phyloP scores from a whole-genome alignment of 1,284 basidiomycete species.

The Peniophora sp. region DNA sequence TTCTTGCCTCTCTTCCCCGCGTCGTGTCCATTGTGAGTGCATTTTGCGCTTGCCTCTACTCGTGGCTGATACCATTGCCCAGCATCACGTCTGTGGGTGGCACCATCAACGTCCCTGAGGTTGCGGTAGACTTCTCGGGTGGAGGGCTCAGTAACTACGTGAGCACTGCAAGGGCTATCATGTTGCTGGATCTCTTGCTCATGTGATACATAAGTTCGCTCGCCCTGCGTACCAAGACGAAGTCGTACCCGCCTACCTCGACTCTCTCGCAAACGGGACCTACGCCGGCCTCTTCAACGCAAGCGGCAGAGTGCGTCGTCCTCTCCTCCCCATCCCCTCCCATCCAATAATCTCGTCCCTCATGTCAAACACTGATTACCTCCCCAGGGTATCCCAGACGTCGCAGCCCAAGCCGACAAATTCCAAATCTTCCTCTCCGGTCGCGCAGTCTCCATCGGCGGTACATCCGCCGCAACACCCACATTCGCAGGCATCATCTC shows the following conservation, averaged over 20 bases:
- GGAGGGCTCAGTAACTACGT: constrained; percentile 64
- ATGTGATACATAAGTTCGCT: constrained; percentile 29
- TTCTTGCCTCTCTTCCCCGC: constrained; percentile 62
- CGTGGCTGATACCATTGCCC: background rate
- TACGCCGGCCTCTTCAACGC: constrained; percentile 55
- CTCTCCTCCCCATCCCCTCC: constrained; percentile 1
- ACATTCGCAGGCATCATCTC: constrained; percentile 47
- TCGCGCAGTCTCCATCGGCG: constrained; percentile 26
- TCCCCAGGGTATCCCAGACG: constrained; percentile 47
- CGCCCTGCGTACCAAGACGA: constrained; percentile 47
- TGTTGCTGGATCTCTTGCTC: background rate
- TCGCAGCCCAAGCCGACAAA: constrained; percentile 45
- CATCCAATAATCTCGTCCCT: too few relatives aligned
- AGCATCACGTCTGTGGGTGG: constrained; percentile 57
- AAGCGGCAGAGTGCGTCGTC: constrained; percentile 25
- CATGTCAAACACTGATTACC: background rate
- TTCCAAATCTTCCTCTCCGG: constrained; percentile 33
- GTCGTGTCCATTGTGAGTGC: constrained; percentile 36
- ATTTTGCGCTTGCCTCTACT: constrained; percentile 7
- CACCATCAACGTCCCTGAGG: constrained; percentile 49
- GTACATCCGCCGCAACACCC: constrained; percentile 56
- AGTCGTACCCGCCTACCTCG: constrained; percentile 34
- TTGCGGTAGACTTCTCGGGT: constrained; percentile 49
- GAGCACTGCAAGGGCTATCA: constrained; percentile 7
- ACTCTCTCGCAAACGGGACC: constrained; percentile 33